Base-by-base conservation (phyloP, 139 green algal species). In the Chlorella sp. region DNA sequence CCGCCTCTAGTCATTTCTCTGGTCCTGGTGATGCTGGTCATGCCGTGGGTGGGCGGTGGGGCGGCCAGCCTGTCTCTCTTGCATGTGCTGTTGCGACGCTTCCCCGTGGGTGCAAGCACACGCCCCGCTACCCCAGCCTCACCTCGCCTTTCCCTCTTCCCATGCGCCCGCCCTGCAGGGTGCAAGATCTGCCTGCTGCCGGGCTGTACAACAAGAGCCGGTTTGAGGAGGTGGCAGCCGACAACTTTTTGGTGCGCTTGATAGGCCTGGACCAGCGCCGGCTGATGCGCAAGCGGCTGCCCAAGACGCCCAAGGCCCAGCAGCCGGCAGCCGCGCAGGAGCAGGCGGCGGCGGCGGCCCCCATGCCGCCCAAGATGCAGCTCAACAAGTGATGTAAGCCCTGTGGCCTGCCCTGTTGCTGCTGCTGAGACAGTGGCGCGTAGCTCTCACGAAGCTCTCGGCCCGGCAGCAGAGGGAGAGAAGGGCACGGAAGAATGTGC, bases 221-320 rank as follows among this genome's bases (percentile, higher is more conserved):
- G 16, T 95, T 89, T 39, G 57, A 79, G 34, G n/a, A 77, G 39
- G 78, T 86, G 16, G 88, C 69, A 11, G 26, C 86, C 68, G 93
- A 95, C 88, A 85, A 26, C 1, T 79, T 86, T 76, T 66, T 94
- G 30, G 34, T 95, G 60, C 42, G 64, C 39, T 42, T 95, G 39
- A 7, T 95, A 28, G 89, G 92, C 15, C 34, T 87, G 32, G 92
- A 95, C 57, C 87, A 90, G 48, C 92, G 93, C 14, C 93, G 83
- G 2, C 80, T 95, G 11, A 91, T 95, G 91, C 88, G 88, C 69
- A 95, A 95, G 79, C 78, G 75, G 1, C 84, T 95, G 69, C 36
- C 88, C 16, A 88, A 80, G 82, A 57, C 68, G 21, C 30, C 15
- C n/a, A 34, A 42, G 36, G 64, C 5, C 7, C 75, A 53, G 75